Base-by-base conservation (phyloP, 148 eudicot species). In the Dianthus caryophyllus region DNA sequence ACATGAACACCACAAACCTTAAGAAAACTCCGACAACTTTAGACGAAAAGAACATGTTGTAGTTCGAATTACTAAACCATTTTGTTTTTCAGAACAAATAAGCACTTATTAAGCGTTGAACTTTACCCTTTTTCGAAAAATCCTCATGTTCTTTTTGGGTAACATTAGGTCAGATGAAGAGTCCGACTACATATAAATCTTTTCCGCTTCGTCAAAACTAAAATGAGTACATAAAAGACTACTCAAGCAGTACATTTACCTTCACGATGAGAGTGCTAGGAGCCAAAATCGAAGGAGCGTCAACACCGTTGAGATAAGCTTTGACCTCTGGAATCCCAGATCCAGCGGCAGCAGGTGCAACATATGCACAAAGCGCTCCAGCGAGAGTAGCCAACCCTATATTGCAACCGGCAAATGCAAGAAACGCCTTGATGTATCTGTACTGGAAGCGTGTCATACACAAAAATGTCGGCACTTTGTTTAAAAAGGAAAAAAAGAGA, bases 281-380 rank as follows among this genome's bases (percentile, higher is more conserved):
- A 67, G 85, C 85, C 77, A 82, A 74, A 64, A 82, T 82, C 6
- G 85, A 82, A 12, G 82, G 79, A 63, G 91, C 88, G 84, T 90
- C 91, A 2, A 90, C 77, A n/a, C 97, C 97, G 66, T 90, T 90
- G 33, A 87, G 91, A 77, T 87, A 90, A 47, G 97, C 97, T 81
- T 90, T 90, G 63, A 90, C 91, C 81, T 90, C 97, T 4, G 97
- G 97, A 51, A 90, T 90, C 17, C 94, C 97, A 67, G 97, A 87
- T 2, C 97, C 97, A 16, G 97, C 97, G 25, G 94, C 94, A 51
- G 97, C 91, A 10, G 97, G 97, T 20, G 97, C 89, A 41, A 87
- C 72, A 73, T 57, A 85, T 29, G 94, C 97, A 76, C 97, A 90
- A 1, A 87, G 81, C 13, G 75, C 72, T 52, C 67, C 91, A 48